Conservation (phyloP, 139 green algal species). For the Coelastrella sp. region DNA sequence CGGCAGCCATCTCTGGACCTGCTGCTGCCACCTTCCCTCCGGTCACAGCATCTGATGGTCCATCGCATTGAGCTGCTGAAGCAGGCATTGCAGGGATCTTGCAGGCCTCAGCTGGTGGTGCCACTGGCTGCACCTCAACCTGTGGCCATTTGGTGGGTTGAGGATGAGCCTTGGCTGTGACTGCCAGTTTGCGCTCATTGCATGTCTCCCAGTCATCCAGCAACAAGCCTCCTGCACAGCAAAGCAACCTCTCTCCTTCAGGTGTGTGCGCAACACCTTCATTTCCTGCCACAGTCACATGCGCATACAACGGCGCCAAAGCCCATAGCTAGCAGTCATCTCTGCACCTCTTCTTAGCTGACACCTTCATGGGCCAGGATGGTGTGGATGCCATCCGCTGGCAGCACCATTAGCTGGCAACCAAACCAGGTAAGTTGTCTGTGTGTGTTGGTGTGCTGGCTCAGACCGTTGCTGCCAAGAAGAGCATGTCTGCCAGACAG, state of each 20-base stretch:
- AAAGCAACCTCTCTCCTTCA: no score
- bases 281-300: neutral
- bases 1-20: neutral
- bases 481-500: neutral
- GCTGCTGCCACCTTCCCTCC: neutral
- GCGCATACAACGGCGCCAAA: neutral
- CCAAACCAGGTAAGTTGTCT: neutral
- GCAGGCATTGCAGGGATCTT: conserved; percentile 4
- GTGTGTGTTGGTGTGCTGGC: neutral
- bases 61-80: neutral
- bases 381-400: neutral
- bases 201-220: conserved; percentile 50
- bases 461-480: neutral
- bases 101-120: conserved; percentile 12
- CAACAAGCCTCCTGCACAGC: conserved; percentile 46
- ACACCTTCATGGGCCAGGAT: neutral
- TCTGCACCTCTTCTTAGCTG: no score
- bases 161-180: conserved; percentile 37
- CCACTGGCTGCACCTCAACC: neutral
- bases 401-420: neutral
- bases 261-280: no score
- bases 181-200: conserved; percentile 42
- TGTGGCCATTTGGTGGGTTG: conserved; percentile 31
- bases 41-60: neutral
- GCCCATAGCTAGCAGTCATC: neutral